Evolutionary conservation across 2,329 filamentous ascomycete genomes (phyloP).

Genomic region (Tolypocladium guangdongense): DNA sequence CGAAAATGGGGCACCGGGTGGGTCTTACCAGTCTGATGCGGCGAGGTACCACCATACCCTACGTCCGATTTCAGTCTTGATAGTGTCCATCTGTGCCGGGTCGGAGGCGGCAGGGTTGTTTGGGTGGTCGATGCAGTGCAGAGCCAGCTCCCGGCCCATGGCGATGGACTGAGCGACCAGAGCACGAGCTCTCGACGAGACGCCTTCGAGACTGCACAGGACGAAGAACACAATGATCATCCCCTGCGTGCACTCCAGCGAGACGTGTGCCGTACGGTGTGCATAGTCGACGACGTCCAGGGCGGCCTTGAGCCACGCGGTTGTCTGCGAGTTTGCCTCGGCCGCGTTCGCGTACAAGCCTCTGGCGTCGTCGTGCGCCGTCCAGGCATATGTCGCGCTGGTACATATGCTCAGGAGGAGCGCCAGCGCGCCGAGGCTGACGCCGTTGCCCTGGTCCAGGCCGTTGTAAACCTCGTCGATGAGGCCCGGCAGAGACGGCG

Average conservation of each 20-base stretch:
- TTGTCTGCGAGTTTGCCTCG: slow-evolving; percentile 17
- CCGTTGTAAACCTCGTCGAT: slow-evolving; percentile 19
- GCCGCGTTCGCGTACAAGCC: slow-evolving; percentile 13
- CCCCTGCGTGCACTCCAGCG: slow-evolving; percentile 25
- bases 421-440: slow-evolving; percentile 14
- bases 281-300: slow-evolving; percentile 24
- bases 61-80: slow-evolving; percentile 25
- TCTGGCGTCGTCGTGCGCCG: slow-evolving; percentile 13
- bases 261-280: slow-evolving; percentile 14
- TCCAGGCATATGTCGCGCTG: slow-evolving; percentile 21
- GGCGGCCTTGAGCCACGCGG: slow-evolving; percentile 22
- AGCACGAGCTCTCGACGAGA: slow-evolving; percentile 19
- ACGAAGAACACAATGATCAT: slow-evolving; percentile 25
- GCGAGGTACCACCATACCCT: slow-evolving; percentile 34
- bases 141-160: slow-evolving; percentile 20
- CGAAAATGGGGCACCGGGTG: too few relatives aligned
- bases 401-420: slow-evolving; percentile 19
- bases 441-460: slow-evolving; percentile 12
- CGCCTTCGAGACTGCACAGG: slow-evolving; percentile 26
- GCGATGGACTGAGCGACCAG: slow-evolving; percentile 17
- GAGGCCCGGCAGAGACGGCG: slow-evolving; percentile 14
- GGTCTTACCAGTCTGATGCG: slow-evolving; percentile 26
- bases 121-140: slow-evolving; percentile 29
- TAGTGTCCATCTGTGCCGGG: slow-evolving; percentile 10
- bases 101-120: slow-evolving; percentile 8